Evolutionary conservation across 805 yeast genomes (phyloP).

Genomic region (Teunomyces stri): DNA sequence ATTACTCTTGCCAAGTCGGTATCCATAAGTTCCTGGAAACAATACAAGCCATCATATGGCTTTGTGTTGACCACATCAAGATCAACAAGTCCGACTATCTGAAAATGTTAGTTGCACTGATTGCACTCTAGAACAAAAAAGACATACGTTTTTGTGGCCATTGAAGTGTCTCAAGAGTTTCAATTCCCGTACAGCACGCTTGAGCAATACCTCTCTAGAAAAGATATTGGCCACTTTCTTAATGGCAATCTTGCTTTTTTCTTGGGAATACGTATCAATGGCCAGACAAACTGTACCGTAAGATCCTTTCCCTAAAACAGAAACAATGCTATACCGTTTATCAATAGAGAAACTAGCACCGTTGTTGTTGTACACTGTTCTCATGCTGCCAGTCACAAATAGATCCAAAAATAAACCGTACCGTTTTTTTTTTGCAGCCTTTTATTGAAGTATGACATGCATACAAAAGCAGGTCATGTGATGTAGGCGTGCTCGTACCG

Average conservation of each 20-base stretch:
- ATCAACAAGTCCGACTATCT: conserved; percentile 71
- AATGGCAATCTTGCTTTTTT: conserved; percentile 53
- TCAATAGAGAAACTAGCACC: conserved; percentile 63
- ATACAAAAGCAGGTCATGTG: no score
- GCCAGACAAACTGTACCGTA: conserved; percentile 87
- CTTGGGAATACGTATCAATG: conserved; percentile 40
- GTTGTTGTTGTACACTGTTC: conserved; percentile 21
- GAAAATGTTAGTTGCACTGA: conserved; percentile 13
- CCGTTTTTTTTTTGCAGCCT: conserved; percentile 3
- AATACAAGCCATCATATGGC: conserved; percentile 84
- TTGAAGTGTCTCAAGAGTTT: conserved; percentile 76
- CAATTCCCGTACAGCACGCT: conserved; percentile 81
- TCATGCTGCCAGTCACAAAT: background rate
- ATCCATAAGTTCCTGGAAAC: conserved; percentile 83
- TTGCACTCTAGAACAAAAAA: background rate
- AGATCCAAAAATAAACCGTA: background rate
- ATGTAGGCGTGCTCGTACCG: no score
- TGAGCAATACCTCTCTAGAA: conserved; percentile 60
- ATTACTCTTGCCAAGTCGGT: conserved; percentile 81
- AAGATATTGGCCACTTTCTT: conserved; percentile 77
- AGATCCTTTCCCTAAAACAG: conserved; percentile 76
- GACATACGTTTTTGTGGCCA: conserved; percentile 74
- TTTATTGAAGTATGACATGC: no score
- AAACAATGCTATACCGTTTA: conserved; percentile 53
- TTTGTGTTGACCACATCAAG: conserved; percentile 62